A percentile compares a stretch with the other conserved stretches of the same genome.
phyloP scores from a whole-genome alignment of 208 protist species.

The Wallacemonas collosoma region DNA sequence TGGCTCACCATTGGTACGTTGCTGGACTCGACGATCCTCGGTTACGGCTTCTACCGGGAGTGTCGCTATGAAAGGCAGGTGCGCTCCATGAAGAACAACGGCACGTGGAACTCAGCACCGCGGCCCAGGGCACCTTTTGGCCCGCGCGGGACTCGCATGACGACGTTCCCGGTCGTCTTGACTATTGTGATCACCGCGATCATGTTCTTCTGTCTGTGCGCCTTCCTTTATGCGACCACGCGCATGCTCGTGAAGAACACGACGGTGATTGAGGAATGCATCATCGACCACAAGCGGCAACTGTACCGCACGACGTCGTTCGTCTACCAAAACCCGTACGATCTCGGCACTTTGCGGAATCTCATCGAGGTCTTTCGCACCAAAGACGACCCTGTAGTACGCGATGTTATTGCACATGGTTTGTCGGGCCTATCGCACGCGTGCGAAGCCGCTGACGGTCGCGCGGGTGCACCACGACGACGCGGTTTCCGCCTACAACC shows the following conservation, averaged over 20 bases:
- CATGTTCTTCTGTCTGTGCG: slow-evolving; percentile 53
- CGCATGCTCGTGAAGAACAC: slow-evolving; percentile 51
- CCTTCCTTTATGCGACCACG: slow-evolving; percentile 46
- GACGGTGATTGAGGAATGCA: slow-evolving; percentile 59
- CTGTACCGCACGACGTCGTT: slow-evolving; percentile 29
- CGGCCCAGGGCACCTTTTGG: slow-evolving; percentile 30
- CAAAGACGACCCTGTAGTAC: slow-evolving; percentile 48
- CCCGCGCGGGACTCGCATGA: slow-evolving; percentile 25
- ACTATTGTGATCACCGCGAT: slow-evolving; percentile 29
- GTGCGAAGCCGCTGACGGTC: neutral
- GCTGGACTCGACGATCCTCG: slow-evolving; percentile 31
- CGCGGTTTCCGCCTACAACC: slow-evolving; percentile 1
- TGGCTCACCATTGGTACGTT: slow-evolving; percentile 54
- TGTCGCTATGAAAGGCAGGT: slow-evolving; percentile 26
- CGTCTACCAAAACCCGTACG: slow-evolving; percentile 65
- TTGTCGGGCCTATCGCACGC: neutral
- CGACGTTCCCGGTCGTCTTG: slow-evolving; percentile 33
- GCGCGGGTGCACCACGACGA: neutral
- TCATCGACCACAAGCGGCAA: slow-evolving; percentile 42
- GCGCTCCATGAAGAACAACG: slow-evolving; percentile 8
- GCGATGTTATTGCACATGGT: neutral
- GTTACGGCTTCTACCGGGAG: slow-evolving; percentile 30
- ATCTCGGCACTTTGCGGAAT: slow-evolving; percentile 71
- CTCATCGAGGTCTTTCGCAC: slow-evolving; percentile 63
- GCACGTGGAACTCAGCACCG: neutral